Evolutionary conservation across 352 stramenopile genomes (phyloP).

Genomic region (Phytopythium ostracodes): DNA sequence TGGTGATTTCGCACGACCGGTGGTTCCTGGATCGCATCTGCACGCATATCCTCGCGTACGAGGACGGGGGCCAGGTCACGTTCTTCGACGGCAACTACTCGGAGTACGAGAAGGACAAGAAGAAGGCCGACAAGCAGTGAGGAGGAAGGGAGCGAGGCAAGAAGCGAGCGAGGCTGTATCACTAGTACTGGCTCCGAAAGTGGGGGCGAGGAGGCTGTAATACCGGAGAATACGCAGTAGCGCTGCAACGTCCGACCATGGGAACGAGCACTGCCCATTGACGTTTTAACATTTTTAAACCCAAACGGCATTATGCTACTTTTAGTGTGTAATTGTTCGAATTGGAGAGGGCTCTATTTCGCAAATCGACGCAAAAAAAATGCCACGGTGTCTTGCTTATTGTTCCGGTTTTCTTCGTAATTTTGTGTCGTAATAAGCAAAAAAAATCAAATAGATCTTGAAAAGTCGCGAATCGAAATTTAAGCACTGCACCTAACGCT

Average conservation of each 20-base stretch:
- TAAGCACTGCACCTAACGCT: not conserved
- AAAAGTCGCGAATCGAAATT: not conserved
- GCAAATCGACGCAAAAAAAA: too few species aligned
- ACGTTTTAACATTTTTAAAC: too few species aligned
- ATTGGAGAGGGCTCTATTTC: too few species aligned
- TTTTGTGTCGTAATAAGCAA: not conserved
- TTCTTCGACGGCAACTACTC: constrained; percentile 89
- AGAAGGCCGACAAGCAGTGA: constrained; percentile 11
- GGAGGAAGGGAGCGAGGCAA: not conserved
- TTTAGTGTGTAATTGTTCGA: too few species aligned
- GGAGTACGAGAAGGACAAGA: constrained; percentile 80
- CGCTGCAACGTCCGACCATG: too few species aligned
- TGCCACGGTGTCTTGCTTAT: too few species aligned
- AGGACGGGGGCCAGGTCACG: constrained; percentile 57
- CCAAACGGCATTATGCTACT: too few species aligned
- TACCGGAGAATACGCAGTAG: too few species aligned
- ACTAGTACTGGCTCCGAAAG: not conserved
- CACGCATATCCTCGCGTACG: constrained; percentile 85
- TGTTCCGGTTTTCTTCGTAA: too few species aligned
- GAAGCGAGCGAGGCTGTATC: not conserved
- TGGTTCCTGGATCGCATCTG: constrained; percentile 95
- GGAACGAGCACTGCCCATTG: too few species aligned
- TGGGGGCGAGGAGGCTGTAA: too few species aligned
- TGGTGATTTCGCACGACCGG: constrained; percentile 96
- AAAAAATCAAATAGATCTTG: not conserved